Base-by-base conservation (phyloP, 2,329 filamentous ascomycete species). In the Penicillium thymicola region DNA sequence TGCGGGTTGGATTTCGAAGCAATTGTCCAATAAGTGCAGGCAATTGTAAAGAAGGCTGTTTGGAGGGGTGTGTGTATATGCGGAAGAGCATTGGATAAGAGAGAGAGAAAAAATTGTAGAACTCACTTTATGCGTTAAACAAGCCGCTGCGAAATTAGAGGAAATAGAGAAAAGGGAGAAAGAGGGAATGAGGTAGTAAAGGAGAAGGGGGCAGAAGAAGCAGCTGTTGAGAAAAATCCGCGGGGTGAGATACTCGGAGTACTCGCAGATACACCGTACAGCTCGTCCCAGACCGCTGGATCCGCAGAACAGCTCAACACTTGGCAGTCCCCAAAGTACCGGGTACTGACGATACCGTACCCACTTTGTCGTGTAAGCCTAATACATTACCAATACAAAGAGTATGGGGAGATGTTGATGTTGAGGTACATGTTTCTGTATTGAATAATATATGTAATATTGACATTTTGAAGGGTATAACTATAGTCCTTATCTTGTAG, bases 241-340 rank as follows among this genome's bases (percentile, higher is more conserved):
- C 59, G 64, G 64, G 59, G 57, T 55, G 50, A 52, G 41, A 36
- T 50, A 44, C 42, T 57, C 58, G 54, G 47, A 65, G 62, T 58
- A 66, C 64, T 66, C 61, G 64, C 62, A 66, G 63, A 56, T 66
- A 66, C 64, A 65, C 61, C 61, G 65, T 67, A 66, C 59, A 64
- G 59, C 63, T 66, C 61, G 58, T 67, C 59, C 59, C 60, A 55
- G 54, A 55, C 48, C 36, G 50, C 50, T 28, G 45, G 28, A 49
- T 42, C 38, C 45, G 46, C 47, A 38, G 25, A 43, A 45, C 43
- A 63, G 54, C 59, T 60, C 59, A 62, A 63, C 61, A 63, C 54
- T 59, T 57, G 47, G 56, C 59, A 58, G 51, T 60, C 62, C 62
- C 57, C 56, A 64, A 65, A 65, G 55, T 65, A 65, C 64, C 54